Evolutionary conservation across 2,329 filamentous ascomycete genomes (phyloP).

Genomic region (Sporothrix mexicana): DNA sequence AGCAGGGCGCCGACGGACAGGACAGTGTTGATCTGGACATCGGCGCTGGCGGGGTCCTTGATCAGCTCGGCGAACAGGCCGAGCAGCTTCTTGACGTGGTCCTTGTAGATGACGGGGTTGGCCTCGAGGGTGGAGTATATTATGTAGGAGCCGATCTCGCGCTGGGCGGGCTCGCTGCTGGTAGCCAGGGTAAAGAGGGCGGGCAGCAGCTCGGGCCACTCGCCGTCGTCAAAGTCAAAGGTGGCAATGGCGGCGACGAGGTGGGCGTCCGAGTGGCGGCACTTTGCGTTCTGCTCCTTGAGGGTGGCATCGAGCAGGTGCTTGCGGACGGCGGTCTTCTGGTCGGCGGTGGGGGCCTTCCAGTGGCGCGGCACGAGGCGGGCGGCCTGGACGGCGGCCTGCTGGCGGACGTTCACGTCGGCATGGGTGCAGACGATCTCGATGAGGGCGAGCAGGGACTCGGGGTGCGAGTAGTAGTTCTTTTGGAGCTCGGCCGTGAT

Average conservation of each 20-base stretch:
- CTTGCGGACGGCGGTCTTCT: conserved; percentile 81
- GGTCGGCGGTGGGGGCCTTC: conserved; percentile 71
- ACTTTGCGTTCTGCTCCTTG: conserved; percentile 75
- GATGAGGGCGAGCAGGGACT: conserved; percentile 83
- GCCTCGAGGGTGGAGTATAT: conserved; percentile 90
- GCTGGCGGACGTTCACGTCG: conserved; percentile 76
- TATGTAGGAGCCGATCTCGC: conserved; percentile 91
- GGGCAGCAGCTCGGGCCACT: conserved; percentile 82
- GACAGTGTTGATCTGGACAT: conserved; percentile 94
- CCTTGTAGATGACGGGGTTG: conserved; percentile 81
- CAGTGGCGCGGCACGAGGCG: conserved; percentile 87
- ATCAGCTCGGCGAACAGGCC: conserved; percentile 85
- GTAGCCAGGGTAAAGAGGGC: conserved; percentile 80
- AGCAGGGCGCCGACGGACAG: conserved; percentile 86
- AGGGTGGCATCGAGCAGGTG: conserved; percentile 84
- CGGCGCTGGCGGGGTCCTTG: conserved; percentile 84
- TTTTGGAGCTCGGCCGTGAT: conserved; percentile 90
- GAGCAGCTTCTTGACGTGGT: conserved; percentile 80
- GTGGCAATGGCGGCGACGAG: conserved; percentile 87
- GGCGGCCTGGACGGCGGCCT: conserved; percentile 87
- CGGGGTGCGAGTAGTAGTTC: conserved; percentile 86
- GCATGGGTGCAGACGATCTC: conserved; percentile 85
- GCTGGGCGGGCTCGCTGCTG: conserved; percentile 75
- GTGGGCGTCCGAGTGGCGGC: conserved; percentile 85
- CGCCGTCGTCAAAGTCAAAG: conserved; percentile 82